A percentile compares a stretch with the other conserved stretches of the same genome.
phyloP scores from a whole-genome alignment of 495 filamentous ascomycete species.

The Daldinia concentrica region DNA sequence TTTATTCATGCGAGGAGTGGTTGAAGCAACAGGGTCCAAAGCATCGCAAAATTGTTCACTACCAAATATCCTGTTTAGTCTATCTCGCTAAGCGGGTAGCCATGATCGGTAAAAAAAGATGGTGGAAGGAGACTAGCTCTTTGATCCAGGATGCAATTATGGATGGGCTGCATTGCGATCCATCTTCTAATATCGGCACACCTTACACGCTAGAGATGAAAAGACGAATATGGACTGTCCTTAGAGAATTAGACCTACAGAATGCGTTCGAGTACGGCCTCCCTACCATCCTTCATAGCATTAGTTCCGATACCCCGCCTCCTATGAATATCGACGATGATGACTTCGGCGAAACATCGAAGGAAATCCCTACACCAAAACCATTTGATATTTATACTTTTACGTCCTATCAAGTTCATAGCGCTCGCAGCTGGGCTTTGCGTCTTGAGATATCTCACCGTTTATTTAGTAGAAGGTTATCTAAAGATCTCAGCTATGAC shows the following conservation, averaged over 20 bases:
- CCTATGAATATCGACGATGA: constrained; percentile 57
- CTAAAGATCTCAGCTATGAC: constrained; percentile 52
- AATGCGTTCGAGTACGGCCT: constrained; percentile 67
- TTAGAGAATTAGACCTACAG: constrained; percentile 68
- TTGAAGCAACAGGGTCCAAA: constrained; percentile 52
- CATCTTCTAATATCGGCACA: constrained; percentile 48
- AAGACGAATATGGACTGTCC: constrained; percentile 70
- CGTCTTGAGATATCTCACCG: constrained; percentile 55
- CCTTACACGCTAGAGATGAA: constrained; percentile 72
- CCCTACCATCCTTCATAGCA: constrained; percentile 55
- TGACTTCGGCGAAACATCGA: constrained; percentile 55
- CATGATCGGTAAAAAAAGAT: constrained; percentile 58
- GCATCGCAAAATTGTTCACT: constrained; percentile 55
- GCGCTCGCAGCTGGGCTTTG: constrained; percentile 51
- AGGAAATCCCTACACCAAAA: constrained; percentile 48
- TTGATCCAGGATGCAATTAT: constrained; percentile 65
- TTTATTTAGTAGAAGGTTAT: constrained; percentile 44
- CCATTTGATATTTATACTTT: constrained; percentile 51
- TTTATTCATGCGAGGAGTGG: constrained; percentile 52
- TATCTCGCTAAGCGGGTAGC: constrained; percentile 58
- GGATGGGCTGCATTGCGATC: constrained; percentile 66
- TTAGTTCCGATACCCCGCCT: constrained; percentile 51
- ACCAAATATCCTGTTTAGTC: constrained; percentile 56
- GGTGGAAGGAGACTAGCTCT: constrained; percentile 65
- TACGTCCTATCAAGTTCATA: constrained; percentile 54